Evolutionary conservation across 2,329 filamentous ascomycete genomes (phyloP).

Genomic region (Fusarium marasasianum): DNA sequence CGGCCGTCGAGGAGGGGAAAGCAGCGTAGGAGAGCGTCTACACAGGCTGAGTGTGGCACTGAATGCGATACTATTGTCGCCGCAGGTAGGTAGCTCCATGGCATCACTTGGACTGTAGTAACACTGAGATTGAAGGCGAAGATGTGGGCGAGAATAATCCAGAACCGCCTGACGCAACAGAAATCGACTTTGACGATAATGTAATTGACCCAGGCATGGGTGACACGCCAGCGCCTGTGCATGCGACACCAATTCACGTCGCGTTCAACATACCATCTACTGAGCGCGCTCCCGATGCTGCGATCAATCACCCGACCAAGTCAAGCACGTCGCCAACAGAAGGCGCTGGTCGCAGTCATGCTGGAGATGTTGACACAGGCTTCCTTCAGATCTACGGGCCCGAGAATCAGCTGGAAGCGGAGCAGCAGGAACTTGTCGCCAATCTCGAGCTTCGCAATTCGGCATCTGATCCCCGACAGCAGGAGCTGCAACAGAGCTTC

Average conservation of each 20-base stretch:
- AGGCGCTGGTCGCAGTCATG: constrained; percentile 39
- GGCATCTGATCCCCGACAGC: constrained; percentile 26
- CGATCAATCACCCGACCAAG: constrained; percentile 7
- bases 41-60: background rate
- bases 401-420: constrained; percentile 45
- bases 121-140: background rate
- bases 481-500: constrained; percentile 51
- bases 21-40: constrained; percentile 9
- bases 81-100: background rate
- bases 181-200: background rate
- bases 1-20: constrained; percentile 45
- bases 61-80: background rate
- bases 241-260: background rate
- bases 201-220: background rate
- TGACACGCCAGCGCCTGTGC: background rate
- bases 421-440: constrained; percentile 44
- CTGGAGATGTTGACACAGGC: constrained; percentile 48
- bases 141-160: background rate
- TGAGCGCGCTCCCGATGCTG: background rate
- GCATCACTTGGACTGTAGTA: background rate
- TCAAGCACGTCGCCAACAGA: constrained; percentile 33
- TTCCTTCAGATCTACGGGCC: constrained; percentile 49
- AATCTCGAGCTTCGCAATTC: constrained; percentile 37
- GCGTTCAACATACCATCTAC: background rate
- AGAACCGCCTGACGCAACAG: background rate